These are phyloP conservation scores for Solanum hybrid DNA, from an alignment of 305 asterid genomes.

Conservation along the genomic window DNA sequence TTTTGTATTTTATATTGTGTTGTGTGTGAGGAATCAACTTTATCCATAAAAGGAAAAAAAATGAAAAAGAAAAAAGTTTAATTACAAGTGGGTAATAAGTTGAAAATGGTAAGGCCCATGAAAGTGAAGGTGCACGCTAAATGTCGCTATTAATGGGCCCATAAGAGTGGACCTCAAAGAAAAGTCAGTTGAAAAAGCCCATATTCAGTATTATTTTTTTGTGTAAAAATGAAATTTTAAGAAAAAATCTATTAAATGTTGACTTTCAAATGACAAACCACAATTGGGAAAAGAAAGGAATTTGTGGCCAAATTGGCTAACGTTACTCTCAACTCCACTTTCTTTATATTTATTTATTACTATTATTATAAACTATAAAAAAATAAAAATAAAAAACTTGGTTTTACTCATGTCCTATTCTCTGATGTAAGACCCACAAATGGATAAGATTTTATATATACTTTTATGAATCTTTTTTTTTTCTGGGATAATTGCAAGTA, in stretches of 20 bases:
- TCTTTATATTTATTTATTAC: constrained; percentile 2
- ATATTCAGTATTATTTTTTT: constrained; percentile 18
- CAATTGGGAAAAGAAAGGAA: constrained; percentile 11
- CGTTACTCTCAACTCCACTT: constrained; percentile 15
- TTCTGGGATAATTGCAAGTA: neutral
- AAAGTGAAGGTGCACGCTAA: constrained; percentile 16
- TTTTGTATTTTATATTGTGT: neutral
- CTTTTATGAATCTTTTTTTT: neutral
- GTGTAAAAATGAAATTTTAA: constrained; percentile 1
- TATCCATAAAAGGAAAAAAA: neutral
- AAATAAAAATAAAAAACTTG: neutral
- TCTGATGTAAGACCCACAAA: constrained; percentile 24
- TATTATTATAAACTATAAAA: neutral
- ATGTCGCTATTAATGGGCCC: constrained; percentile 38
- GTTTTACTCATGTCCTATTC: constrained; percentile 39
- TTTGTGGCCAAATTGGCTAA: neutral
- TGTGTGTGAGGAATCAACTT: neutral
- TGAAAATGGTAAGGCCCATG: constrained; percentile 21
- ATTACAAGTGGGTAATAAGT: neutral
- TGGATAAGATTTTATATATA: constrained; percentile 36
- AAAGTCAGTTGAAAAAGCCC: constrained; percentile 40
- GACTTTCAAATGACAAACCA: constrained; percentile 28
- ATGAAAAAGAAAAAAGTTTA: neutral
- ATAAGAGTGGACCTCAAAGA: constrained; percentile 24
- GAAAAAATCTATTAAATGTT: neutral